Evolutionary conservation across 768 basidiomycete genomes (phyloP), one percentile per base, ranked within the genome.

Genomic region (Pulveroboletus sp.): DNA sequence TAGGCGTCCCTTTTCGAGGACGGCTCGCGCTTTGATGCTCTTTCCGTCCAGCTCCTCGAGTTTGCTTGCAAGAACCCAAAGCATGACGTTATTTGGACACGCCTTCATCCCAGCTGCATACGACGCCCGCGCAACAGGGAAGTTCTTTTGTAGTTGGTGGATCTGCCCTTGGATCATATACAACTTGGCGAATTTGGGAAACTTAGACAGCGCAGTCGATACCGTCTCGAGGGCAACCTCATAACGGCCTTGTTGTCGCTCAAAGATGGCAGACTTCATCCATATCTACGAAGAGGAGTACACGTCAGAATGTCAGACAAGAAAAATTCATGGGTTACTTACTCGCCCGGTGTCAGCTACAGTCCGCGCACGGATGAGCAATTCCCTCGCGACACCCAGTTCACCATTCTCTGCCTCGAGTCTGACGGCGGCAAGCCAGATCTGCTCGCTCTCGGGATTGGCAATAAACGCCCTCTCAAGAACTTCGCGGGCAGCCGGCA

Each of bases 161-260:
- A 98, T 93, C 62, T 97, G 95, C 1, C 93, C 95, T 71, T 97
- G 90, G 54, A 98, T 87, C 90, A 97, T 92, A 72, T 99, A 94
- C 1, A 97, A 69, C 70, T 98, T 98, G 40, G 91, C 77, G 60
- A 90, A 94, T 54, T 84, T 82, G 2, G 92, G 87, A 78, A 90
- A 98, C 64, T 87, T 94, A 43, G 71, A 68, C 24, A 97, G 76
- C 0, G 92, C 95, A 3, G 78, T 75, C 14, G 81, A 71, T 11
- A 93, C 75, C 0, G 87, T 92, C 52, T 82, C 73, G 17, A 97
- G 77, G 0, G 95, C 93, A 1, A 75, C 78, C 14, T 80, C 76
- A 6, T 82, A 73, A 53, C 85, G 80, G 2, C 85, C 85, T 65
- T 94, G 90, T 63, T 95, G 90, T 10, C 94, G 80, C 62, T 97